Base-by-base conservation (phyloP, 1,284 basidiomycete genomes). In the Trichosporon sp. region DNA sequence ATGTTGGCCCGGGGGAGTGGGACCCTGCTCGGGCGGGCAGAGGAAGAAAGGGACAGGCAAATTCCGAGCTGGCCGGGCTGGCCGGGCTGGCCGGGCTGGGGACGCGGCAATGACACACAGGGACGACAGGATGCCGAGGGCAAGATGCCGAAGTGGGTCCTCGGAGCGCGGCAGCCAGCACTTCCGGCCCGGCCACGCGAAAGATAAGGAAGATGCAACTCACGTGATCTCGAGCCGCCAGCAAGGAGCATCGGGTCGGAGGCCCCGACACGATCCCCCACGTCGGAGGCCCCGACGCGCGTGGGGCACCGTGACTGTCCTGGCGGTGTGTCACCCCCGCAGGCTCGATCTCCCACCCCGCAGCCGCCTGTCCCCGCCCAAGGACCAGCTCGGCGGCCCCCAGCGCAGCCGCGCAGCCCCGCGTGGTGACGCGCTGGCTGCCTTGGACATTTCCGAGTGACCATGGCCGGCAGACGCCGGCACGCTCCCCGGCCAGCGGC, bases 111-210 rank as follows among this genome's bases (percentile, higher is more conserved):
- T 23, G 47, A 25, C 18, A 18, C 6, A 2, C 7, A 51, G 23
- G 47, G 23, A 51, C 21, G 47, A 27, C 53, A 58, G 53, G 25
- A 31, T 58, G 53, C 53, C 25, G 53, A 27, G 53, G 27, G 53
- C n/a, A 31, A 58, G 53, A 58, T 58, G 53, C 53, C 53, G 53
- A 58, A 58, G 53, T 58, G 53, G 53, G 53, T 21, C 31, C 53
- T 58, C 38, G 38, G 53, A 15, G 27, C 27, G 13, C 9, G 2
- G 3, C 25, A 29, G 13, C n/a, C 12, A 6, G 15, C 53, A 29
- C 15, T 58, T 58, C 53, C 53, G 53, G 13, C 11, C 11, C n/a
- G n/a, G 27, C 53, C 53, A 58, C 27, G 53, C 27, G 15, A 27
- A 15, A 13, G 25, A 58, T 31, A 58, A 27, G 53, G 23, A 29